A percentile compares a stretch with the other conserved stretches of the same genome.
phyloP scores from a whole-genome alignment of 1,284 basidiomycete species.

The Cutaneotrichosporon curvatum region DNA sequence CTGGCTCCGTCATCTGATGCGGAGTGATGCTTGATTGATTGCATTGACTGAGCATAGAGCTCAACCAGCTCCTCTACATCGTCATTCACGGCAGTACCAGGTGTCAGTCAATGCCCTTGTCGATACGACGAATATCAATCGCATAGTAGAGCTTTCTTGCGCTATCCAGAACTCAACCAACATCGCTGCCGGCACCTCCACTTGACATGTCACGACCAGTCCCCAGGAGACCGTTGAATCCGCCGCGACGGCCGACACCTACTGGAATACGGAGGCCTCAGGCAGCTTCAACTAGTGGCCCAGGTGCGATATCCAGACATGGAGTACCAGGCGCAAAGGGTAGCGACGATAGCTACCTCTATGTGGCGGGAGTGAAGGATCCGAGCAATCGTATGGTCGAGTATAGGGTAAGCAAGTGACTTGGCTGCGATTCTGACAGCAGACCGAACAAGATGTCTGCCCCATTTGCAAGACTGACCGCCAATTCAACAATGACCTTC shows the following conservation, averaged over 20 bases:
- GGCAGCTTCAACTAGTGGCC: not conserved
- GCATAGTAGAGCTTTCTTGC: too few species aligned
- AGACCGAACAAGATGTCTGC: slow-evolving; percentile 92
- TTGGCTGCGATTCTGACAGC: not conserved
- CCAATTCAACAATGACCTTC: slow-evolving; percentile 88
- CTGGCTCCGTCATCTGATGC: too few species aligned
- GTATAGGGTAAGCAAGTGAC: slow-evolving; percentile 27
- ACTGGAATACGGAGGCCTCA: slow-evolving; percentile 2
- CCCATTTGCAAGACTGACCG: slow-evolving; percentile 96
- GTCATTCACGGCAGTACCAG: too few species aligned
- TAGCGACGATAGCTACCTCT: slow-evolving; percentile 35
- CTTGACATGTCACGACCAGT: not conserved
- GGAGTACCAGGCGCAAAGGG: slow-evolving; percentile 10
- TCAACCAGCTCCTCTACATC: too few species aligned
- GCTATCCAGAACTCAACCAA: too few species aligned
- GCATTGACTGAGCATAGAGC: too few species aligned
- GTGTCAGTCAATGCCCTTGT: too few species aligned
- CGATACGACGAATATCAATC: too few species aligned
- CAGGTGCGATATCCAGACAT: slow-evolving; percentile 9
- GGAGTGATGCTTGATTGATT: too few species aligned
- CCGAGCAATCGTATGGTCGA: slow-evolving; percentile 39
- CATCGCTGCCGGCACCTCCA: too few species aligned
- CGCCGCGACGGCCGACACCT: not conserved
- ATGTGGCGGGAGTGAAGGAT: slow-evolving; percentile 40
- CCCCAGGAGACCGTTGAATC: not conserved